Evolutionary conservation across 805 yeast genomes (phyloP).

Genomic region (Yamadazyma takamatsuzukensis): DNA sequence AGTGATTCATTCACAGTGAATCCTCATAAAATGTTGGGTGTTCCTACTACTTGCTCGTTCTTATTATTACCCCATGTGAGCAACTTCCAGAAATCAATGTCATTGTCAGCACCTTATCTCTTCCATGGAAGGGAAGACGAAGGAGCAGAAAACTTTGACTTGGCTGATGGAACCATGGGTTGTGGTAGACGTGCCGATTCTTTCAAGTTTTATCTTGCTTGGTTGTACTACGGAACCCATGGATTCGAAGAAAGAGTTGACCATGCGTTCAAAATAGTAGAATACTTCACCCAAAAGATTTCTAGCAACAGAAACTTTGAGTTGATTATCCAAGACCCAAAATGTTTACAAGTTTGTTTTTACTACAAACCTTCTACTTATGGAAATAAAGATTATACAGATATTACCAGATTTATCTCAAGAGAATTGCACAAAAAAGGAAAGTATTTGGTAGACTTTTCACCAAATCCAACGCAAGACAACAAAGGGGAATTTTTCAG

Average conservation of each 20-base stretch:
- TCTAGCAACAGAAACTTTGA: conserved; percentile 41
- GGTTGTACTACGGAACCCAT: conserved; percentile 72
- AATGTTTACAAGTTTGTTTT: conserved; percentile 82
- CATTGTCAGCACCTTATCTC: conserved; percentile 74
- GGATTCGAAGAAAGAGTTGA: conserved; percentile 69
- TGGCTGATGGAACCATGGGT: conserved; percentile 90
- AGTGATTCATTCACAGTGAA: conserved; percentile 79
- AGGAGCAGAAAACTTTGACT: conserved; percentile 59
- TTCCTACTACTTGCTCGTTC: conserved; percentile 75
- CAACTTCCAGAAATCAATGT: conserved; percentile 66
- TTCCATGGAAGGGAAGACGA: conserved; percentile 57
- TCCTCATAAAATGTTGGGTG: conserved; percentile 89
- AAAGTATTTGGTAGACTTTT: conserved; percentile 72
- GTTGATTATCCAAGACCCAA: conserved; percentile 57
- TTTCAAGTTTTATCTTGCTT: conserved; percentile 69
- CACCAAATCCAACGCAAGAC: conserved; percentile 57
- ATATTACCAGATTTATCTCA: conserved; percentile 59
- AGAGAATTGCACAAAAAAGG: conserved; percentile 56
- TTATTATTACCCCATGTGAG: conserved; percentile 66
- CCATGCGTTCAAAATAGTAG: conserved; percentile 65
- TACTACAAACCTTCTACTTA: conserved; percentile 52
- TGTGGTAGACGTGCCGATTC: conserved; percentile 87
- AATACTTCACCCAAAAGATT: conserved; percentile 54
- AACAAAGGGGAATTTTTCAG: conserved; percentile 75
- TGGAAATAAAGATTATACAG: conserved; percentile 39